phyloP scores from a whole-genome alignment of 305 asterid species.

The Fraxinus floribunda region DNA sequence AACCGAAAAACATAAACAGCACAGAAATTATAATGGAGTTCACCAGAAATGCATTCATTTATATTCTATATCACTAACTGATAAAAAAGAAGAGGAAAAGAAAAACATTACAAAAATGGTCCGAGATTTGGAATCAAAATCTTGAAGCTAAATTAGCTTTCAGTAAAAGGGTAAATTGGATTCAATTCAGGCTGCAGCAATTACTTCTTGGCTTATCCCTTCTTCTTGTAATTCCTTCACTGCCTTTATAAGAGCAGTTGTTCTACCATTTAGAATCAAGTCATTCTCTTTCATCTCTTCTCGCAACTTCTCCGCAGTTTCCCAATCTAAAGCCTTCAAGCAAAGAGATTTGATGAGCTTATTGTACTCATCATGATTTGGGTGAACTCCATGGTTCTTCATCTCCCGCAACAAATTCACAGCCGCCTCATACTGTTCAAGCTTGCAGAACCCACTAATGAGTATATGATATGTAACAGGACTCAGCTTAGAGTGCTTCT shows the following conservation, averaged over 20 bases:
- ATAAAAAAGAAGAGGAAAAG: constrained; percentile 1
- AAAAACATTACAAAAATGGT: constrained; percentile 1
- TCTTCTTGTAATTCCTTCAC: constrained; percentile 71
- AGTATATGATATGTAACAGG: constrained; percentile 58
- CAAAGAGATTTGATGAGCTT: constrained; percentile 83
- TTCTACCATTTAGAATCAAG: constrained; percentile 59
- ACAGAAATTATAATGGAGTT: constrained; percentile 8
- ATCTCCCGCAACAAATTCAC: constrained; percentile 60
- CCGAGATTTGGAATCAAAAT: not conserved
- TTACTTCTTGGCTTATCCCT: constrained; percentile 25
- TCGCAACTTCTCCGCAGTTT: constrained; percentile 61
- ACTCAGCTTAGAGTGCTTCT: constrained; percentile 55
- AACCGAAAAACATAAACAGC: constrained; percentile 16
- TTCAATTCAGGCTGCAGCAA: constrained; percentile 25
- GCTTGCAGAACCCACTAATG: constrained; percentile 77
- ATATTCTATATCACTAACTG: constrained; percentile 12
- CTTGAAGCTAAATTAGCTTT: constrained; percentile 19
- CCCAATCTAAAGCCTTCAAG: constrained; percentile 79
- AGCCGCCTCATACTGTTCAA: constrained; percentile 75
- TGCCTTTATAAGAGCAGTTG: constrained; percentile 65
- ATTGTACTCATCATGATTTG: constrained; percentile 73
- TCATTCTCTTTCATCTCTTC: constrained; percentile 65
- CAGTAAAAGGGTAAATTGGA: constrained; percentile 5
- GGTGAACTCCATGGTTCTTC: constrained; percentile 61
- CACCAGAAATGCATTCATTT: constrained; percentile 5